Evolutionary conservation across 164 flowering plant genomes (phyloP).

Genomic region (Magnolia kwangsiensis): DNA sequence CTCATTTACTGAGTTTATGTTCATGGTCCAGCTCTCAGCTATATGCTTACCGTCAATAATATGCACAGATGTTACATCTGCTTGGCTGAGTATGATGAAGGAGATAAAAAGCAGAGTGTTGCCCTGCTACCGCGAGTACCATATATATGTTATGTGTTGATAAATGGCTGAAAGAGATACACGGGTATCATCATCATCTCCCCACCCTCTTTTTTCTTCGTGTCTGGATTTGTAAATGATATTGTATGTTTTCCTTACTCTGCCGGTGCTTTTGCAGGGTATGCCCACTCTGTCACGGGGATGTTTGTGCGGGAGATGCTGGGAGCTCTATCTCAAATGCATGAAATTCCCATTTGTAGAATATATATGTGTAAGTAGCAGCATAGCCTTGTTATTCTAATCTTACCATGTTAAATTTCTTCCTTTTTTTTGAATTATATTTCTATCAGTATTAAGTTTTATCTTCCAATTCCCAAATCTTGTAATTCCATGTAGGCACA

Average conservation of each 20-base stretch:
- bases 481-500: no score
- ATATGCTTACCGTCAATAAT: not conserved
- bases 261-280: conserved; percentile 36
- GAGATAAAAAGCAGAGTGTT: conserved; percentile 56
- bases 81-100: conserved; percentile 90
- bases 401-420: not conserved
- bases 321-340: conserved; percentile 26
- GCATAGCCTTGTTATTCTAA: not conserved
- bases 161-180: conserved; percentile 95
- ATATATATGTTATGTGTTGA: conserved; percentile 69
- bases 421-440: not conserved
- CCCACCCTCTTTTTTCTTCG: not conserved
- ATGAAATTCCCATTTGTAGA: not conserved
- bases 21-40: not conserved
- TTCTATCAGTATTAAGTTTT: not conserved
- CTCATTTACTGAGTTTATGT: not conserved
- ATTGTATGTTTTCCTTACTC: not conserved
- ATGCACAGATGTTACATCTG: conserved; percentile 79
- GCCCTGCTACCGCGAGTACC: conserved; percentile 90
- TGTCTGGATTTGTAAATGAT: not conserved
- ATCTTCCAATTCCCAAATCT: not conserved
- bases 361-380: not conserved
- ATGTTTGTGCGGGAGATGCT: conserved; percentile 46
- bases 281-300: conserved; percentile 81
- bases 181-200: conserved; percentile 46